These are phyloP conservation scores for Debaryomyces tyrocola DNA, from an alignment of 805 yeast species.

Conservation along the genomic window DNA sequence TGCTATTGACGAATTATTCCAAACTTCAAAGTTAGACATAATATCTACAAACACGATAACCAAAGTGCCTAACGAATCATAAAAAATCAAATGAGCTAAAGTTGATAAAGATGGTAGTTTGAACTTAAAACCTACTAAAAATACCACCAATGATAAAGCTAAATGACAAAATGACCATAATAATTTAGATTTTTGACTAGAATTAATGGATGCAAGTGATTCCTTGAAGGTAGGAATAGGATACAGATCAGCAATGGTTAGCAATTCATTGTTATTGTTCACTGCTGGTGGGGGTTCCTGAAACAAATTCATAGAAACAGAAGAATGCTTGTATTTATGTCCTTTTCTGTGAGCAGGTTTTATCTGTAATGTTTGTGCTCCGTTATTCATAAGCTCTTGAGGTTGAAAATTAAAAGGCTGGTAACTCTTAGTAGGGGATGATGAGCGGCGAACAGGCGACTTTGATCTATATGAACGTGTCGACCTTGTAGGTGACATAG, in stretches of 20 bases:
- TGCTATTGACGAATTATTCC: slow-evolving; percentile 78
- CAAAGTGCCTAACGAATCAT: slow-evolving; percentile 78
- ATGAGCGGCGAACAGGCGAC: slow-evolving; percentile 19
- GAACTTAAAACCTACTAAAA: slow-evolving; percentile 57
- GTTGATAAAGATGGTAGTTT: slow-evolving; percentile 66
- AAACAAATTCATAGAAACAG: slow-evolving; percentile 92
- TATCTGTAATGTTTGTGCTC: slow-evolving; percentile 26
- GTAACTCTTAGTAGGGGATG: slow-evolving; percentile 22
- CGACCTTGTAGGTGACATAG: slow-evolving; percentile 26
- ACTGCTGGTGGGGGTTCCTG: slow-evolving; percentile 74
- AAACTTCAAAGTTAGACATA: slow-evolving; percentile 88
- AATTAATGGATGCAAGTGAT: slow-evolving; percentile 56
- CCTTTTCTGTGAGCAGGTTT: slow-evolving; percentile 83
- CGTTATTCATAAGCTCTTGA: slow-evolving; percentile 39
- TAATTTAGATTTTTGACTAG: slow-evolving; percentile 58
- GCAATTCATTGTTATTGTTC: slow-evolving; percentile 52
- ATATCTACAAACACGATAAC: slow-evolving; percentile 71
- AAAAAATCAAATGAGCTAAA: slow-evolving; percentile 81
- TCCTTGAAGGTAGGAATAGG: slow-evolving; percentile 75
- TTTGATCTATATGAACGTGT: slow-evolving; percentile 28
- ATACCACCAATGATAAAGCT: slow-evolving; percentile 52
- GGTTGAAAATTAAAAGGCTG: slow-evolving; percentile 70
- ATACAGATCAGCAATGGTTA: slow-evolving; percentile 58
- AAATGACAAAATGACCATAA: slow-evolving; percentile 62
- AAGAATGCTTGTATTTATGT: slow-evolving; percentile 92